Percentiles rank a stretch among this genome's conserved stretches.
phyloP scores from a whole-genome alignment of 1,139 yeast genomes.

The Arxiozyma bovina region DNA sequence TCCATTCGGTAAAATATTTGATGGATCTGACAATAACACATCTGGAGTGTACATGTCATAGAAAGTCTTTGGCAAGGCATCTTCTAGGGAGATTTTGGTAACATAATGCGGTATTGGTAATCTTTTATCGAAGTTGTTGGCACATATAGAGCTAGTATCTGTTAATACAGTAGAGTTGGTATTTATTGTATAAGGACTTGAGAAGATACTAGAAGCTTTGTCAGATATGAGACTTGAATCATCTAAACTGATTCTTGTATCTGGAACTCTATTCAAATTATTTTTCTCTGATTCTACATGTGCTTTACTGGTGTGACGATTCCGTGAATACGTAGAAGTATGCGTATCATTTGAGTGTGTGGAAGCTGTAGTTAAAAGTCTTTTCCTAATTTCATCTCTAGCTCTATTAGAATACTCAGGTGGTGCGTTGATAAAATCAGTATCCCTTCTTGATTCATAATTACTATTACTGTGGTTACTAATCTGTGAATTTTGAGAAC shows the following conservation, averaged over 20 bases:
- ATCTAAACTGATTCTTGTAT: slow-evolving; percentile 9
- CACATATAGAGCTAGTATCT: neutral
- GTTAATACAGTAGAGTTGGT: slow-evolving; percentile 15
- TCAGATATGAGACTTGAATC: slow-evolving; percentile 16
- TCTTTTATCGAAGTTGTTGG: neutral
- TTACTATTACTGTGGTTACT: slow-evolving; percentile 4
- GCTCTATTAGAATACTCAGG: slow-evolving; percentile 35
- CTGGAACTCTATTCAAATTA: neutral
- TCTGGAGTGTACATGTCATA: slow-evolving; percentile 42
- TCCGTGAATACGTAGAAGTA: neutral
- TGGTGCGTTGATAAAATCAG: slow-evolving; percentile 32
- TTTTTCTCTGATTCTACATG: neutral
- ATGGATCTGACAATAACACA: slow-evolving; percentile 38
- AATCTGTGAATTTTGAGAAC: neutral
- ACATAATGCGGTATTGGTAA: slow-evolving; percentile 10
- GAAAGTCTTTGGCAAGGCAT: slow-evolving; percentile 42
- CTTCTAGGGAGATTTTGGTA: slow-evolving; percentile 26
- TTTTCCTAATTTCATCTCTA: slow-evolving; percentile 33
- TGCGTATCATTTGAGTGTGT: neutral
- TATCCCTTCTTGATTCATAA: slow-evolving; percentile 5
- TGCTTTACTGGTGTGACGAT: neutral
- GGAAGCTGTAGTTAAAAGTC: slow-evolving; percentile 12
- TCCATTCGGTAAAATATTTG: slow-evolving; percentile 38
- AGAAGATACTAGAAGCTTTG: slow-evolving; percentile 24
- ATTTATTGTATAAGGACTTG: slow-evolving; percentile 19